A percentile compares a stretch with the other conserved stretches of the same genome.
phyloP scores from a whole-genome alignment of 805 yeast species.

The Torulaspora microellipsoides region DNA sequence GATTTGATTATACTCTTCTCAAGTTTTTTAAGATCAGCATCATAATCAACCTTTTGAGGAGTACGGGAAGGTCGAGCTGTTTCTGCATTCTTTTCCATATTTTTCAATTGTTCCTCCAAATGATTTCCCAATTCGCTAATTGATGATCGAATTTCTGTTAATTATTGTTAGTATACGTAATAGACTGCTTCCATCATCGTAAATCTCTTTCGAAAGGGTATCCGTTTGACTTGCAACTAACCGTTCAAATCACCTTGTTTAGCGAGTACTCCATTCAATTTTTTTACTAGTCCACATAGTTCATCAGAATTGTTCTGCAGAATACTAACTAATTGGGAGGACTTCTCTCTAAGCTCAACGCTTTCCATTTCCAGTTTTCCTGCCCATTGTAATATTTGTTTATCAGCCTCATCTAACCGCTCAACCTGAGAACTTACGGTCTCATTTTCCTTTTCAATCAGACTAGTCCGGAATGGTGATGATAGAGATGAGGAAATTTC shows the following conservation, averaged over 20 bases:
- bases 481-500: conserved; percentile 14
- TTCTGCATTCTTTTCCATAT: conserved; percentile 1
- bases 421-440: conserved; percentile 10
- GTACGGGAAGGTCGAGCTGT: not conserved
- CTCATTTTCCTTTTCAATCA: not conserved
- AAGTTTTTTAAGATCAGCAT: not conserved
- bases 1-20: not conserved
- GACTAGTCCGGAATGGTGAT: conserved; percentile 10
- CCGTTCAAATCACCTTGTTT: conserved; percentile 13
- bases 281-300: conserved; percentile 10
- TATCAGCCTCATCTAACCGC: conserved; percentile 29
- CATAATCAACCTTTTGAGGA: not conserved
- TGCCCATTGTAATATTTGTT: conserved; percentile 45
- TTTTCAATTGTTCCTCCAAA: conserved; percentile 1
- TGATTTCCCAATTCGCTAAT: conserved; percentile 1
- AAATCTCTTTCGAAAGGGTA: conserved; percentile 2
- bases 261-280: conserved; percentile 6
- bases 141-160: conserved; percentile 1
- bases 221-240: conserved; percentile 8
- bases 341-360: conserved; percentile 38
- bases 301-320: conserved; percentile 18
- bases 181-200: too few relatives aligned
- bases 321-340: conserved; percentile 17
- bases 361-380: conserved; percentile 47
- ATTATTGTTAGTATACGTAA: conserved; percentile 2